Conservation (phyloP, 805 yeast species). For the Wickerhamomyces pijperi region DNA sequence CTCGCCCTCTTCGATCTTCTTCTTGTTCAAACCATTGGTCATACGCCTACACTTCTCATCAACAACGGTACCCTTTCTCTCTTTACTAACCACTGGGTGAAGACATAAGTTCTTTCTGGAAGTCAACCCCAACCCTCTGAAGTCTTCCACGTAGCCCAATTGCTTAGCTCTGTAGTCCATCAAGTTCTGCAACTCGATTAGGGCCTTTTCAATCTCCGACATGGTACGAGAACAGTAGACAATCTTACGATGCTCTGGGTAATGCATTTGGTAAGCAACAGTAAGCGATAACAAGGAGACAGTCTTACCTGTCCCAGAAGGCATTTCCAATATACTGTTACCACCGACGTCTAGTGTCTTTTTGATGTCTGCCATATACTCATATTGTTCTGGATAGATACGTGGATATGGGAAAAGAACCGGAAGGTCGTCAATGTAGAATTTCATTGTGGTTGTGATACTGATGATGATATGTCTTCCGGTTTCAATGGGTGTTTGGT, state of each 20-base stretch:
- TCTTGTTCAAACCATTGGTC: conserved; percentile 83
- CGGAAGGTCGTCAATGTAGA: conserved; percentile 90
- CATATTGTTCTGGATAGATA: conserved; percentile 96
- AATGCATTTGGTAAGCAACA: conserved; percentile 89
- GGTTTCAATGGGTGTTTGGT: too few species aligned
- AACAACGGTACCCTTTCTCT: conserved; percentile 82
- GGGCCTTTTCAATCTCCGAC: conserved; percentile 97
- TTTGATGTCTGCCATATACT: conserved; percentile 93
- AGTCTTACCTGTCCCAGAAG: conserved; percentile 98
- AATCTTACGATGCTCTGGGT: conserved; percentile 88
- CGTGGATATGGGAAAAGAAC: conserved; percentile 93
- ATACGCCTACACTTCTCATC: conserved; percentile 94
- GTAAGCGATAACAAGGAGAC: conserved; percentile 84
- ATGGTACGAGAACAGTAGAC: conserved; percentile 98
- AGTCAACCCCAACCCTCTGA: conserved; percentile 88
- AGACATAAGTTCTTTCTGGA: conserved; percentile 90
- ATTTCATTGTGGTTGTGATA: conserved; percentile 22
- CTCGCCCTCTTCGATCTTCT: conserved; percentile 42
- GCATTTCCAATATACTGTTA: conserved; percentile 95
- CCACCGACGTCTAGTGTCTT: conserved; percentile 93
- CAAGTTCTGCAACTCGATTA: conserved; percentile 77
- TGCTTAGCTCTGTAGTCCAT: conserved; percentile 82
- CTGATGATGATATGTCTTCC: too few species aligned
- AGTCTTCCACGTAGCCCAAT: conserved; percentile 80
- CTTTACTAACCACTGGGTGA: conserved; percentile 80